These are phyloP conservation scores for Trichosporon sp. DNA, from an alignment of 1,284 basidiomycete genomes.

Conservation along the genomic window DNA sequence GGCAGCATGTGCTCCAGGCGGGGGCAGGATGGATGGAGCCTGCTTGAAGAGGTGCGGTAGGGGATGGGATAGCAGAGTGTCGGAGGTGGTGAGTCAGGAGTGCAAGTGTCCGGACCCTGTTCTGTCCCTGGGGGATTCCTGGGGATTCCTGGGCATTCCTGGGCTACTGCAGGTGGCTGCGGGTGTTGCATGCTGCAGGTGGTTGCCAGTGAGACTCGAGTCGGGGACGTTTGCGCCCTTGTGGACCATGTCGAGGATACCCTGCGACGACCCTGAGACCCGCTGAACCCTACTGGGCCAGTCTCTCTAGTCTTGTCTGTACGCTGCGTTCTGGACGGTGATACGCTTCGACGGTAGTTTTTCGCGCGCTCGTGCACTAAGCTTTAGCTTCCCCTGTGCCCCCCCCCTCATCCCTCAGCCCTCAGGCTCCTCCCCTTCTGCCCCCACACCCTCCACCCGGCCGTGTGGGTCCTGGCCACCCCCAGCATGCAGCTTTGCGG, in stretches of 20 bases:
- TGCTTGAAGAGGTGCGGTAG: too few relatives aligned
- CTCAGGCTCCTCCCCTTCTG: neutral
- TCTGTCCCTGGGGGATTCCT: neutral
- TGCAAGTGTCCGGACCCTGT: neutral
- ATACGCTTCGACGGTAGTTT: too few relatives aligned
- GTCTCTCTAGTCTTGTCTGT: too few relatives aligned
- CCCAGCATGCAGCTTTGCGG: neutral
- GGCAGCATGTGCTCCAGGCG: too few relatives aligned
- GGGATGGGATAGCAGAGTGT: too few relatives aligned
- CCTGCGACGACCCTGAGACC: neutral
- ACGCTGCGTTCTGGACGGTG: too few relatives aligned
- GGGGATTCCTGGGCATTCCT: neutral
- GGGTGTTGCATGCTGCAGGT: too few relatives aligned
- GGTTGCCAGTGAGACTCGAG: too few relatives aligned
- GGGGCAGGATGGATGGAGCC: too few relatives aligned
- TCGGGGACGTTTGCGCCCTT: neutral
- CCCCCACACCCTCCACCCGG: neutral
- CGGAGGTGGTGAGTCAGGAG: neutral
- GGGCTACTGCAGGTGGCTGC: neutral
- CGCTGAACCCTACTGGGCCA: conserved; percentile 4
- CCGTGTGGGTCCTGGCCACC: too few relatives aligned
- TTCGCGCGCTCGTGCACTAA: neutral
- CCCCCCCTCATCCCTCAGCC: neutral
- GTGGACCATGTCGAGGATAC: neutral
- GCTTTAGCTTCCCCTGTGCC: neutral